Base-by-base conservation (phyloP, 2,329 filamentous ascomycete genomes). In the Lizonia empirigonia region DNA sequence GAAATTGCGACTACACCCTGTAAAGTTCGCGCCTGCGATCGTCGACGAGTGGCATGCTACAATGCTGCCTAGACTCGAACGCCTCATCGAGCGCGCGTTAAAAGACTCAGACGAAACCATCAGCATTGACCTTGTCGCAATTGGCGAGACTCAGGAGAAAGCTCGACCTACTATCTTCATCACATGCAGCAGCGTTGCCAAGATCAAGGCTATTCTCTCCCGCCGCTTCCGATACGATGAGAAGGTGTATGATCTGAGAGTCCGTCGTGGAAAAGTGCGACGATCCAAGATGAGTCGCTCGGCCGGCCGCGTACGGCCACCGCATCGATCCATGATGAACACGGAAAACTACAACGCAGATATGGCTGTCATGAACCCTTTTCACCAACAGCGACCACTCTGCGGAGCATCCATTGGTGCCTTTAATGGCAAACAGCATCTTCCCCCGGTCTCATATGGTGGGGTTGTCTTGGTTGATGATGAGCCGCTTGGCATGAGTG, bases 381-480 rank as follows among this genome's bases (percentile, higher is more conserved):
- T 85, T 52, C 93, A 90, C 67, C 92, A 97, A 71, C 80, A 86
- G 62, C 82, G 83, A 18, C 93, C 93, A 1, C 75, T 84, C 0
- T 96, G 92, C 60, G 93, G 93, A 1, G 93, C 93, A 7, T 96
- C 91, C 34, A 97, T 97, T 52, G 93, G 93, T 6, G 92, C 92
- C 0, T 97, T 90, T 79, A 86, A 90, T 41, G 85, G 91, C 58
- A 86, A 89, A 35, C 86, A 89, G 34, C 93, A 97, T 67, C 78
- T 97, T 2, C 91, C 92, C 5, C 91, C 93, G 2, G 93, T 96
- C 3, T 95, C 91, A 24, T 91, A 96, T 60, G 93, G 93, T 10
- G 93, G 93, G 7, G 81, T 96, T 4, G 85, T 97, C 32, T 77
- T 94, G 24, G 85, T 97, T 1, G 91, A 97, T 67, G 85, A 89